phyloP scores from a whole-genome alignment of 306 rosid genomes.

The cucumber (Cucumis sativus) region Cucumber_9930_V3 NC_026660.2:6909501-6910000 shows the following conservation, averaged over 20 bases:
- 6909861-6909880: neutral
- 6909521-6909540: slow-evolving; percentile 82
- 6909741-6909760: neutral
- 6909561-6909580: slow-evolving; percentile 69
- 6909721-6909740: neutral
- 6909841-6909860: slow-evolving; percentile 8
- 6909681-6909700: neutral
- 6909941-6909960: neutral
- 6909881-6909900: neutral
- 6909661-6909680: slow-evolving; percentile 32
- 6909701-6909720: neutral
- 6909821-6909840: neutral
- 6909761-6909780: neutral
- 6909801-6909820: neutral
- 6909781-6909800: neutral
- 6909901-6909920: neutral
- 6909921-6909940: neutral
- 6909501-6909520: slow-evolving; percentile 62
- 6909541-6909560: slow-evolving; percentile 86
- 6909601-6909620: slow-evolving; percentile 77
- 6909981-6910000: slow-evolving; percentile 77
- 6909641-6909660: slow-evolving; percentile 78
- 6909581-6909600: slow-evolving; percentile 71
- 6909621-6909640: slow-evolving; percentile 74
- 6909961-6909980: slow-evolving; percentile 74